These are phyloP conservation scores for Fusarium nelsonii DNA, from an alignment of 2,329 filamentous ascomycete species.

Conservation along the genomic window DNA sequence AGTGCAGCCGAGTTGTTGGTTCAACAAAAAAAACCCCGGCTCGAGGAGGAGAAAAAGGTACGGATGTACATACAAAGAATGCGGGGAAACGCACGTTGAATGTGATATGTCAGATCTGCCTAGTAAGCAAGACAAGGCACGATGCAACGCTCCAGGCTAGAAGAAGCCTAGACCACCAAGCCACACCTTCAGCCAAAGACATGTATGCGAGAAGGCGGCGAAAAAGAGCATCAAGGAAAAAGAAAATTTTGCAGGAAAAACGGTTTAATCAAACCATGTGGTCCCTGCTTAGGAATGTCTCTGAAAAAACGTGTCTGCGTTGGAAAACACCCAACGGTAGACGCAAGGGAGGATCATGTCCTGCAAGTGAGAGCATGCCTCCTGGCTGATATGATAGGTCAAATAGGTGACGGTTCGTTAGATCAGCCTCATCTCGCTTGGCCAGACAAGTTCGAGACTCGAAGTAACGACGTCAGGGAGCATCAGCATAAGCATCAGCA, in stretches of 20 bases:
- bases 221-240: constrained; percentile 9
- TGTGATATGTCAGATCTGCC: constrained; percentile 45
- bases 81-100: constrained; percentile 40
- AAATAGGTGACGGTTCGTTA: constrained; percentile 6
- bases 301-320: constrained; percentile 36
- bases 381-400: constrained; percentile 12
- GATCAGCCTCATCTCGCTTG: constrained; percentile 19
- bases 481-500: constrained; percentile 4
- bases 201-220: constrained; percentile 13
- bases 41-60: not conserved
- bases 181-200: constrained; percentile 11
- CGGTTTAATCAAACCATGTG: constrained; percentile 24
- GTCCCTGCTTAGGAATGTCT: constrained; percentile 37
- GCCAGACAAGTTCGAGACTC: constrained; percentile 11
- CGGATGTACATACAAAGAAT: constrained; percentile 31
- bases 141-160: constrained; percentile 39
- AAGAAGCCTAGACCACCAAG: constrained; percentile 14
- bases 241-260: constrained; percentile 9
- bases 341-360: constrained; percentile 22
- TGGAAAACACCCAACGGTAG: constrained; percentile 6
- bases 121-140: constrained; percentile 42
- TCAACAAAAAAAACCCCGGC: constrained; percentile 25
- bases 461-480: constrained; percentile 21
- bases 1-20: constrained; percentile 22
- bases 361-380: constrained; percentile 1